Percentiles rank a stretch among this genome's conserved stretches.
Conservation (phyloP, 257 asterid species). For the Solanum pinnatisectum region DNA sequence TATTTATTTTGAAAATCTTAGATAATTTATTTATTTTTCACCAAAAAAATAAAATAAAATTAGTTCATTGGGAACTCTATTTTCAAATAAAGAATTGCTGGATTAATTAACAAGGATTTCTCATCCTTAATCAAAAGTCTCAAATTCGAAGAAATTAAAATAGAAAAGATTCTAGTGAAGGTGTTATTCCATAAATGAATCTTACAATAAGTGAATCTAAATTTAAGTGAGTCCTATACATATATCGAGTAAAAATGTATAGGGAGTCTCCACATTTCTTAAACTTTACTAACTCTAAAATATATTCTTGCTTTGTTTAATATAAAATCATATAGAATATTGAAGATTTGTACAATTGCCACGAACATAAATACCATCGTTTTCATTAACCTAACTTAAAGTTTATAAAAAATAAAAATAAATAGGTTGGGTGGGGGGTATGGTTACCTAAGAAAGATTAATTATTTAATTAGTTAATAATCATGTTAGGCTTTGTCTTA, state of each 20-base stretch:
- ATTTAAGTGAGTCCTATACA: not conserved
- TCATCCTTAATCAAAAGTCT: not conserved
- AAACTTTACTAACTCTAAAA: not conserved
- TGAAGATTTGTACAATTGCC: not conserved
- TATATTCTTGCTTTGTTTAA: not conserved
- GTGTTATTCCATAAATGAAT: accelerated
- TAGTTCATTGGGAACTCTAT: not conserved
- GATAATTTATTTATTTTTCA: not conserved
- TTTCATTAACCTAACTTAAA: not conserved
- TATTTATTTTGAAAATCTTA: too few relatives aligned
- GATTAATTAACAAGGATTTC: not conserved
- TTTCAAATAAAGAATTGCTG: not conserved
- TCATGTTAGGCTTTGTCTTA: not conserved
- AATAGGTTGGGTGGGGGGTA: not conserved
- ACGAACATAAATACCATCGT: not conserved
- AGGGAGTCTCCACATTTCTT: not conserved
- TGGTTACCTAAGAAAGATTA: not conserved
- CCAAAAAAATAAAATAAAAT: not conserved
- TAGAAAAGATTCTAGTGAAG: accelerated
- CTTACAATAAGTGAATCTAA: accelerated
- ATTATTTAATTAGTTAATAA: not conserved
- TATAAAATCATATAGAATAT: not conserved
- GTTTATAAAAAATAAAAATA: not conserved
- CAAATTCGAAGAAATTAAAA: accelerated
- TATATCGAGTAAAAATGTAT: accelerated